Evolutionary conservation across 2,329 filamentous ascomycete genomes (phyloP), one percentile per base, ranked within the genome.

Genomic region (Berkeleyomyces rouxiae): DNA sequence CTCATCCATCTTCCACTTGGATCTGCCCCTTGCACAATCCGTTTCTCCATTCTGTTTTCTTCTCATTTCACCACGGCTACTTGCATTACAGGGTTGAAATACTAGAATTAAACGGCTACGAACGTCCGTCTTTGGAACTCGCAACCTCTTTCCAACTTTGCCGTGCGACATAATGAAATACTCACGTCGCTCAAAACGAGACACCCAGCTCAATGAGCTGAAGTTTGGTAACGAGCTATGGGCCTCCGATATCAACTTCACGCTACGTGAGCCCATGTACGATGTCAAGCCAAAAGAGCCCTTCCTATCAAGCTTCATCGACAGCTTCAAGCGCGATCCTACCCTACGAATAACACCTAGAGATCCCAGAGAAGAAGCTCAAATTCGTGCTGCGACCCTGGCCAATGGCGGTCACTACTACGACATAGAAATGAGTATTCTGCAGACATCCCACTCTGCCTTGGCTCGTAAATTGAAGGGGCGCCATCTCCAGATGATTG

Each of bases 401-500:
- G 64, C 61, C 43, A 72, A 74, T 65, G 74, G 73, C 62, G 68
- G 73, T 1, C 77, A 80, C 63, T 80, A 80, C 69, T 83, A 79
- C 67, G 80, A 83, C 68, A 67, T 83, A 60, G 77, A 76, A 37
- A 73, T 74, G 67, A 83, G 81, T 58, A 80, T 88, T 70, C 74
- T 89, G 67, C 85, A 90, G 70, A 91, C 89, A 1, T 87, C 88
- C 3, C 80, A 85, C 67, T 86, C 88, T 55, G 83, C 86, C 6
- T 78, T 97, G 59, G 83, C 87, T 59, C 80, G 90, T 69, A 85
- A 84, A 71, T 75, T 95, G 67, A 93, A 95, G 74, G 84, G 85
- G 23, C 80, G 90, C 58, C 92, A 97, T 76, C 71, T 96, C 71
- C 91, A 96, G 76, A 96, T 96, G 92, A 96, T 96, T 77, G 92